Base-by-base conservation (phyloP, 805 yeast species). In the Monosporozyma siamensis region DNA sequence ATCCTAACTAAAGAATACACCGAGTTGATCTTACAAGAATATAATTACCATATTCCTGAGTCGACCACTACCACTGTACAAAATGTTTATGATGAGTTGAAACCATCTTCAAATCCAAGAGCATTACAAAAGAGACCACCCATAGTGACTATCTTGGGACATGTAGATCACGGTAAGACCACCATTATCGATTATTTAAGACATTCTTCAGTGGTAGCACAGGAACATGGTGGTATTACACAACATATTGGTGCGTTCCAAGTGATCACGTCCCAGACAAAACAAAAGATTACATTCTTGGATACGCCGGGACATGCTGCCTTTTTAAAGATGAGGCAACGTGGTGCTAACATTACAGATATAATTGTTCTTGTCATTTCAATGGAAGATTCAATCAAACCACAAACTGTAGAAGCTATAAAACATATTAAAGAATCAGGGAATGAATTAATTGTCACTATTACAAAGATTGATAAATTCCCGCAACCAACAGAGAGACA, bases 281-380 rank as follows among this genome's bases (percentile, higher is more conserved):
- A 81, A 53, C 82, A 81, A 58, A 68, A 68, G 34, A 85, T 92
- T 49, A 90, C 97, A 0, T 90, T 92, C 50, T 70, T 92, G 47
- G 98, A 92, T 61, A 92, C 98, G 0, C 98, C 98, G 0, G 98
- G 98, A 0, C 98, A 92, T 65, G 94, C 96, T 9, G 97, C 97
- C 0, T 92, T 92, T 58, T 68, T 92, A 49, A 88, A 88, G 55
- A 88, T 92, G 95, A 76, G 98, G 52, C 94, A 90, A 64, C 74
- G 98, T 52, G 98, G 98, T 37, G 97, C 98, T 0, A 81, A 77
- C 50, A 77, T 89, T 34, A 92, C 98, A 0, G 98, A 92, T 67
- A 81, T 92, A 39, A 86, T 92, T 27, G 74, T 92, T 37, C 70
- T 92, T 42, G 97, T 90, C 2, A 95, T 92, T 17, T 97, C 97